Evolutionary conservation across 2,329 filamentous ascomycete genomes (phyloP).

Genomic region (Pseudocercospora fuligena): DNA sequence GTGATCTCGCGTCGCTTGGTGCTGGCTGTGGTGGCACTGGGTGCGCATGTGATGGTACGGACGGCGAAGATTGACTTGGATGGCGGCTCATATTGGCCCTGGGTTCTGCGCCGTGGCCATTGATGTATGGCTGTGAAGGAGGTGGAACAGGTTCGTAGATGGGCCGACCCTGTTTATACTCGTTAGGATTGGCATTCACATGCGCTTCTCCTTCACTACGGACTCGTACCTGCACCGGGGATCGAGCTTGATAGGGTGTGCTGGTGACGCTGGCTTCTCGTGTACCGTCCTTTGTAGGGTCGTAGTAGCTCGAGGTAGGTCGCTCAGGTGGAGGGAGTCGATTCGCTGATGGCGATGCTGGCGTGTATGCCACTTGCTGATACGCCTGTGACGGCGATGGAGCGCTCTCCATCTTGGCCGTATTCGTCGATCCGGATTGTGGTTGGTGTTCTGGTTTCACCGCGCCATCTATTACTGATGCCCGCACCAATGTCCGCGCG

Average conservation of each 20-base stretch:
- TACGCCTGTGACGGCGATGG: slow-evolving; percentile 22
- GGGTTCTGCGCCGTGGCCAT: slow-evolving; percentile 31
- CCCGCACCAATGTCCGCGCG: slow-evolving; percentile 8
- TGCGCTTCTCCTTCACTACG: not conserved
- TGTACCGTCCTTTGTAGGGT: slow-evolving; percentile 53
- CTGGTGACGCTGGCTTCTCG: slow-evolving; percentile 36
- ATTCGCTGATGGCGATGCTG: slow-evolving; percentile 44
- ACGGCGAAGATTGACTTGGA: slow-evolving; percentile 35
- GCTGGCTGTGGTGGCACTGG: slow-evolving; percentile 32
- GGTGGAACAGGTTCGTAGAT: slow-evolving; percentile 28
- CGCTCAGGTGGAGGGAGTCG: slow-evolving; percentile 44
- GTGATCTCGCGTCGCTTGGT: slow-evolving; percentile 43
- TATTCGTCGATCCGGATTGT: slow-evolving; percentile 11
- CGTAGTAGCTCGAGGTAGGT: slow-evolving; percentile 54
- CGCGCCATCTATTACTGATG: slow-evolving; percentile 21
- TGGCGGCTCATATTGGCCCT: slow-evolving; percentile 28
- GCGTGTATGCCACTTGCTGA: slow-evolving; percentile 27
- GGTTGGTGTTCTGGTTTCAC: slow-evolving; percentile 2
- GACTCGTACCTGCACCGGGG: slow-evolving; percentile 36
- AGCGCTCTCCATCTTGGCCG: slow-evolving; percentile 27
- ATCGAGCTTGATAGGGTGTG: slow-evolving; percentile 45
- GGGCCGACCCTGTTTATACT: slow-evolving; percentile 28
- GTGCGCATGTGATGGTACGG: slow-evolving; percentile 34
- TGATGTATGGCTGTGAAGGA: slow-evolving; percentile 30
- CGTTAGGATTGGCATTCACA: slow-evolving; percentile 2